Evolutionary conservation across 306 rosid genomes (phyloP).

Genomic region (Vigna reflexopilosa): DNA sequence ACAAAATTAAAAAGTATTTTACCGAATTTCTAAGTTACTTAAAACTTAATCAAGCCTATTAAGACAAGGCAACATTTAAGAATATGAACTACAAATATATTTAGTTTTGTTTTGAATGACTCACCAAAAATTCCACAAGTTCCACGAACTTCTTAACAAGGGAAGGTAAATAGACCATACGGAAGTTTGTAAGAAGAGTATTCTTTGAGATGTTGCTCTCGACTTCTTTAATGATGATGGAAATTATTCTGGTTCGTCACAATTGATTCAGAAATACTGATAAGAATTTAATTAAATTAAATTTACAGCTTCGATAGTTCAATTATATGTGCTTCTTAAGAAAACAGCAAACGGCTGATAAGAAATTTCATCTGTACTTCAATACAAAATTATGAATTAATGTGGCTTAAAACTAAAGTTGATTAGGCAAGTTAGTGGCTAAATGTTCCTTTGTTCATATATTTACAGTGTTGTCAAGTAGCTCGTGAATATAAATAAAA

Average conservation of each 20-base stretch:
- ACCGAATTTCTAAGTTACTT: no score
- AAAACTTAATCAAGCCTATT: no score
- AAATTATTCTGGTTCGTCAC: slow-evolving; percentile 77
- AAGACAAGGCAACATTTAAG: slow-evolving; percentile 39
- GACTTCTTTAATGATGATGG: slow-evolving; percentile 82
- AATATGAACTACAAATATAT: slow-evolving; percentile 39
- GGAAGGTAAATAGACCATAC: slow-evolving; percentile 78
- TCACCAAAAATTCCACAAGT: slow-evolving; percentile 87
- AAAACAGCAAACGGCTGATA: slow-evolving; percentile 27
- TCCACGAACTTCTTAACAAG: slow-evolving; percentile 83
- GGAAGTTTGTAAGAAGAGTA: slow-evolving; percentile 76
- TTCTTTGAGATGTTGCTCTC: slow-evolving; percentile 86
- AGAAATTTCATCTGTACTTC: slow-evolving; percentile 19
- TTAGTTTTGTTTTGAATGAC: slow-evolving; percentile 43
- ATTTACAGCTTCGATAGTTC: slow-evolving; percentile 13
- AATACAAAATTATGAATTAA: slow-evolving; percentile 37
- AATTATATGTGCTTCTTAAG: slow-evolving; percentile 36
- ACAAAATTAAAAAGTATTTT: no score
- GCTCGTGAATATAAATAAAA: slow-evolving; percentile 29
- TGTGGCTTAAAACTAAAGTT: slow-evolving; percentile 15
- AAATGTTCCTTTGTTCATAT: slow-evolving; percentile 10
- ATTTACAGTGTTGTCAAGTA: slow-evolving; percentile 23
- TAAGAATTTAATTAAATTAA: slow-evolving; percentile 38
- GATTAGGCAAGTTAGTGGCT: slow-evolving; percentile 11
- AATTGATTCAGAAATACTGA: slow-evolving; percentile 47